Conservation (phyloP, 345 rosid species). For the Arabidopsis suecica region DNA sequence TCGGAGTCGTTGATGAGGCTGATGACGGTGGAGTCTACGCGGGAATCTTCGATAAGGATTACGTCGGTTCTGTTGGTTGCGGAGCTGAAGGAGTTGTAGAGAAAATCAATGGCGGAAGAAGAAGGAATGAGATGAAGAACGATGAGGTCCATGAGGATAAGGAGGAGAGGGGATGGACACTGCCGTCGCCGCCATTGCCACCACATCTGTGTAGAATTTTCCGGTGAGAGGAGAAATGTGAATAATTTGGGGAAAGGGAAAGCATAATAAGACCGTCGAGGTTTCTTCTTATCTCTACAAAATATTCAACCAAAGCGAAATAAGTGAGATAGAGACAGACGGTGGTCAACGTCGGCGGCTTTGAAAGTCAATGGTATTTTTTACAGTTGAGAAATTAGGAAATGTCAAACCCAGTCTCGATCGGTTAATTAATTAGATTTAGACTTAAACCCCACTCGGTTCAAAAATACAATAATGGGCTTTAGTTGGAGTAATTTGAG, state of each 20-base stretch:
- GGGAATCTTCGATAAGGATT: slow-evolving; percentile 65
- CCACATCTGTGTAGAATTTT: slow-evolving; percentile 7
- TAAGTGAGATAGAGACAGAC: slow-evolving; percentile 1
- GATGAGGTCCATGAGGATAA: slow-evolving; percentile 17
- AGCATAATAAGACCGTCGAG: slow-evolving; percentile 1
- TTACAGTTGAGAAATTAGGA: slow-evolving; percentile 9
- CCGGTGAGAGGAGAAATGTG: slow-evolving; percentile 25
- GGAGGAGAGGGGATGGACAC: slow-evolving; percentile 21
- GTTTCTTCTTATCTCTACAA: background rate
- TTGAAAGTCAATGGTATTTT: slow-evolving; percentile 28
- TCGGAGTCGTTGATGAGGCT: slow-evolving; percentile 69
- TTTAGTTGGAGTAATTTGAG: background rate
- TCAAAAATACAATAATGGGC: background rate
- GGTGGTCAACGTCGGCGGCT: slow-evolving; percentile 40
- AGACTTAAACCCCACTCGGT: background rate
- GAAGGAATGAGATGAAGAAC: slow-evolving; percentile 32
- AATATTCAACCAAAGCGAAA: background rate
- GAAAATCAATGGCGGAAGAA: slow-evolving; percentile 57
- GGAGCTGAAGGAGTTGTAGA: slow-evolving; percentile 64
- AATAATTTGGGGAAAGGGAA: slow-evolving; percentile 6
- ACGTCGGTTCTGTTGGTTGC: slow-evolving; percentile 52
- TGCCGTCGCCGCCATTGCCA: slow-evolving; percentile 17
- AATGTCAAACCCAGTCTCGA: slow-evolving; percentile 25
- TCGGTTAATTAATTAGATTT: background rate
- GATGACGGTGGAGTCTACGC: slow-evolving; percentile 60